These are phyloP conservation scores for Saccharomycopsis javanensis DNA, from an alignment of 805 yeast species.

Conservation along the genomic window DNA sequence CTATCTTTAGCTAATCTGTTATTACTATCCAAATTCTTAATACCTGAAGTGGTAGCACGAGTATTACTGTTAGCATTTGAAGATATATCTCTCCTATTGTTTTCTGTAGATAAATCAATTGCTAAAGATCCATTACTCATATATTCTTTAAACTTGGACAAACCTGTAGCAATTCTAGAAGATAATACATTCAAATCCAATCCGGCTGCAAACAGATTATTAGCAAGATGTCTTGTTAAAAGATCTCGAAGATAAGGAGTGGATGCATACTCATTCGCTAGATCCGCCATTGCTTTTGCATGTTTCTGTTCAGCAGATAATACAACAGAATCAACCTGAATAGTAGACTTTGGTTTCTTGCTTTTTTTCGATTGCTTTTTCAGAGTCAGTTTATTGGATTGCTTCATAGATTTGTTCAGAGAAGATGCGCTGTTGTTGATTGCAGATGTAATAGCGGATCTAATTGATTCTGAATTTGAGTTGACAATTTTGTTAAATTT, in stretches of 20 bases:
- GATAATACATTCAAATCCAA: background rate
- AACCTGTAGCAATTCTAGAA: background rate
- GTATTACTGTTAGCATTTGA: background rate
- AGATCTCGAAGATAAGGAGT: constrained; percentile 9
- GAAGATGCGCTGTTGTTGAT: background rate
- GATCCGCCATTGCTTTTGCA: background rate
- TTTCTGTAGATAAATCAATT: background rate
- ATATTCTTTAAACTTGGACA: background rate
- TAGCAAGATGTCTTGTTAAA: constrained; percentile 6
- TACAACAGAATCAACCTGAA: background rate
- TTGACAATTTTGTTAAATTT: background rate
- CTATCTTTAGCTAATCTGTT: background rate
- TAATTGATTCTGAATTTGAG: background rate
- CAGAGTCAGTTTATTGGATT: background rate
- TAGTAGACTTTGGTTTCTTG: background rate
- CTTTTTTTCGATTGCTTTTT: background rate
- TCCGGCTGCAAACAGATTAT: constrained; percentile 3
- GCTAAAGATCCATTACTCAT: background rate
- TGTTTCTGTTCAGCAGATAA: background rate
- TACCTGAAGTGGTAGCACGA: background rate
- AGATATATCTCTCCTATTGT: background rate
- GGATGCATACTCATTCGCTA: constrained; percentile 7
- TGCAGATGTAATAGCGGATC: background rate
- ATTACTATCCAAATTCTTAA: background rate
- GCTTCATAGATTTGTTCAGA: background rate